Percentiles rank a stretch among this genome's conserved stretches.
Evolutionary conservation across 495 filamentous ascomycete species (phyloP).

Genomic region (Margaritispora aquatica): DNA sequence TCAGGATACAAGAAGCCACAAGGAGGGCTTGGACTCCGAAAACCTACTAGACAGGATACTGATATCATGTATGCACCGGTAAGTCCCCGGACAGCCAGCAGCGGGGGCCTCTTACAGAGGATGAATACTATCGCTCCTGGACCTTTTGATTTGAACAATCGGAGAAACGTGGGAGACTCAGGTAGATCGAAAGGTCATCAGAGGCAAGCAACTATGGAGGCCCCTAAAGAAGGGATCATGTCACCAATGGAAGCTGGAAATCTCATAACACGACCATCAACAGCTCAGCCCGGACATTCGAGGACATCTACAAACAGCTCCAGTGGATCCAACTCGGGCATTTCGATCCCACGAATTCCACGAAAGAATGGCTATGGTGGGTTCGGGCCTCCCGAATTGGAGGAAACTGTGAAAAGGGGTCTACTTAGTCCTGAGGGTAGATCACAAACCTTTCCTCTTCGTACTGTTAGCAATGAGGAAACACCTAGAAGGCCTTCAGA

Average conservation of each 20-base stretch:
- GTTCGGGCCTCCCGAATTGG: slow-evolving; percentile 33
- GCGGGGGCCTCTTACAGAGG: slow-evolving; percentile 43
- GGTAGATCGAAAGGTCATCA: slow-evolving; percentile 10
- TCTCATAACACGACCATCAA: slow-evolving; percentile 14
- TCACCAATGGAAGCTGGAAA: slow-evolving; percentile 3
- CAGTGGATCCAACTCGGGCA: slow-evolving; percentile 27
- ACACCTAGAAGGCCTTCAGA: slow-evolving; percentile 41
- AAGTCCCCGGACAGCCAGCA: slow-evolving; percentile 33
- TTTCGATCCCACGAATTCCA: slow-evolving; percentile 31
- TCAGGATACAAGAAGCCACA: not conserved
- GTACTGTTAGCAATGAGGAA: slow-evolving; percentile 29
- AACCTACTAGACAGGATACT: slow-evolving; percentile 28
- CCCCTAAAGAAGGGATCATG: slow-evolving; percentile 11
- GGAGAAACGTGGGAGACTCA: not conserved
- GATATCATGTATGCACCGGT: slow-evolving; percentile 41
- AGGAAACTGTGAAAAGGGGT: slow-evolving; percentile 29
- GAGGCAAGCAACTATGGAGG: slow-evolving; percentile 10
- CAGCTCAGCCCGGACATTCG: slow-evolving; percentile 15
- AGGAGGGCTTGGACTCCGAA: slow-evolving; percentile 22
- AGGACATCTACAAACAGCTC: slow-evolving; percentile 33
- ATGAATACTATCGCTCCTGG: slow-evolving; percentile 63
- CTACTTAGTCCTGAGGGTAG: slow-evolving; percentile 36
- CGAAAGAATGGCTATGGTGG: slow-evolving; percentile 45
- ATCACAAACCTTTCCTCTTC: slow-evolving; percentile 49
- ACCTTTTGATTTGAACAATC: slow-evolving; percentile 48